Base-by-base conservation (phyloP, 2,329 filamentous ascomycete genomes). In the Xylariaceae sp. region DNA sequence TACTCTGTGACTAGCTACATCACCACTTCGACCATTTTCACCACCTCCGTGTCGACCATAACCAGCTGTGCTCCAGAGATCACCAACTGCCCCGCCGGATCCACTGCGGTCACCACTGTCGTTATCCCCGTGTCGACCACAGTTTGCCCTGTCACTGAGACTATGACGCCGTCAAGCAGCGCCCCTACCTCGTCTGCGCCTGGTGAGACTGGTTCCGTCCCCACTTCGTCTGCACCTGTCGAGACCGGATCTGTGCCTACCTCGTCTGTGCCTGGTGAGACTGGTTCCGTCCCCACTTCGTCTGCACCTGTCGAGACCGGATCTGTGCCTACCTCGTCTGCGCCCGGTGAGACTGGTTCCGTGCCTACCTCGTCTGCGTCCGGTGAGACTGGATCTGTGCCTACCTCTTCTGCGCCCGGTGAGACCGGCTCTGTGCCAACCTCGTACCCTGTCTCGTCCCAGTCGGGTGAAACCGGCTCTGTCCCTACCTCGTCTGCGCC, bases 141-240 rank as follows among this genome's bases (percentile, higher is more conserved):
- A 28, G 57, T 80, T 55, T 79, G 75, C 69, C 76, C 74, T 15
- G 72, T 77, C 43, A 76, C 73, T n/a, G 70, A 70, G 64, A 76
- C 71, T 29, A 55, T 66, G 49, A 39, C 38, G n/a, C 14, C 43
- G 26, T 13, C 26, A 9, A 13, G 21, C 21, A 11, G 11, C 21
- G 49, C 44, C 23, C 55, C 50, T 41, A 50, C 50, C 51, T 7
- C 18, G 18, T 23, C 31, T 24, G 21, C 5, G 8, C 7, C 11
- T 15, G 18, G 12, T 34, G 31, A 9, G 5, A n/a, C n/a, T n/a
- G n/a, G n/a, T n/a, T 32, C 31, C 4, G 21, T 18, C 6, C 31
- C 31, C 9, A 3, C 16, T 7, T 7, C 12, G 18, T 12, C 19
- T 28, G 16, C 18, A 15, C 32, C 9, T 14, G n/a, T n/a, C n/a